Evolutionary conservation across 306 rosid genomes (phyloP).

Genomic region (Dryas drummondii): DNA sequence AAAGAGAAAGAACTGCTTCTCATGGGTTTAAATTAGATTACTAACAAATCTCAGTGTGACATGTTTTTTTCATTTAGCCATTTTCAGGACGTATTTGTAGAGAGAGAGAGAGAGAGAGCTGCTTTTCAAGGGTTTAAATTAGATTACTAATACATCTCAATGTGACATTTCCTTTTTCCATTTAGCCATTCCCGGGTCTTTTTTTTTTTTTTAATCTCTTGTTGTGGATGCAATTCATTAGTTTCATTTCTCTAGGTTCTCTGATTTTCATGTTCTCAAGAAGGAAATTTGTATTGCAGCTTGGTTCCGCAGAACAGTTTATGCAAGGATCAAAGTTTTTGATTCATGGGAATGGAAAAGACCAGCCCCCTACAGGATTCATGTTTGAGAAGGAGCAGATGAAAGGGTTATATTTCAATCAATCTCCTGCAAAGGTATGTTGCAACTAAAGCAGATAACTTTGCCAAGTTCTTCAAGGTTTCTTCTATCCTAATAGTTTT

Average conservation of each 20-base stretch:
- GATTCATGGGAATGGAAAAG: slow-evolving; percentile 86
- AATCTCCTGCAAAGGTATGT: slow-evolving; percentile 79
- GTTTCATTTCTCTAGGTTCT: slow-evolving; percentile 17
- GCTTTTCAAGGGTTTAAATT: no score
- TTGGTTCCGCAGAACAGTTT: slow-evolving; percentile 83
- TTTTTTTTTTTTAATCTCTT: neutral
- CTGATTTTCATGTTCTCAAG: slow-evolving; percentile 23
- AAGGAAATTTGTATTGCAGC: slow-evolving; percentile 46
- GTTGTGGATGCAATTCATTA: neutral
- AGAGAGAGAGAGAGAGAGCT: neutral
- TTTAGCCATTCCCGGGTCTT: neutral
- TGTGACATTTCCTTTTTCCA: neutral
- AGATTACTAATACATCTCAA: neutral
- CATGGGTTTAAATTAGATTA: no score
- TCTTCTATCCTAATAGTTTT: neutral
- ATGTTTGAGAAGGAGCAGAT: slow-evolving; percentile 99
- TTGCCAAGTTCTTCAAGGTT: neutral
- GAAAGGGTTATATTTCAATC: slow-evolving; percentile 94
- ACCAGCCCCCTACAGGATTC: slow-evolving; percentile 85
- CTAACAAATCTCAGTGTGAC: no score
- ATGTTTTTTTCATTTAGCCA: no score
- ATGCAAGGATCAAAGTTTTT: slow-evolving; percentile 81
- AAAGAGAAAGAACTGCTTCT: no score
- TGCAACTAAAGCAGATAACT: neutral
- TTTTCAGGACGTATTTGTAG: no score